Base-by-base conservation (phyloP, 768 basidiomycete species). In the Terana coerulea region DNA sequence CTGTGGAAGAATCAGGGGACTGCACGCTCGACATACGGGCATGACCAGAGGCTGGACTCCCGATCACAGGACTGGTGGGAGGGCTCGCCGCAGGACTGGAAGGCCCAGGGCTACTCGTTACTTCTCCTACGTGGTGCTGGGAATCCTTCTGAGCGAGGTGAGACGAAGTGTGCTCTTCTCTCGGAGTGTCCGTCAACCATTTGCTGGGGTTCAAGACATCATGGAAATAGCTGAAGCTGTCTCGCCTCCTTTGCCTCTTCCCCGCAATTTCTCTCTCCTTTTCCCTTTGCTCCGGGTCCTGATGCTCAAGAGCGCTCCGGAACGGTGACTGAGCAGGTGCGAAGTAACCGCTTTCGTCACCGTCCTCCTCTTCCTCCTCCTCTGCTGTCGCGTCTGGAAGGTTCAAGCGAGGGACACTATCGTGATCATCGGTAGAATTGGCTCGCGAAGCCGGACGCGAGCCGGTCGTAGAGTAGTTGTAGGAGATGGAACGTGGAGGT, bases 401-500 rank as follows among this genome's bases (percentile, higher is more conserved):
- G 19, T 15, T 17, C 17, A 44, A 29, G 35, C 28, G 42, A 9
- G 15, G 40, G 41, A 6, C 61, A 52, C 59, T 61, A 2, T 67
- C 41, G 55, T 53, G 56, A 21, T 53, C 55, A 15, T 55, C 54
- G 26, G 45, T 22, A 15, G 59, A 61, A 24, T 50, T 52, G 11
- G 53, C 47, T 0, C 55, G 53, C 5, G 58, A 61, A n/a, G 54
- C 22, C 39, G 54, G 15, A 36, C 37, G 43, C 47, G 53, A 19
- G 61, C 61, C 67, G 1, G 80, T 71, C 28, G 76, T 67, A 7
- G 80, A 75, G 59, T 84, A 83, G 25, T 77, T 76, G 61, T 80
- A 85, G 2, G 85, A 86, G 24, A 88, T 70, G 0, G 87, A 86
- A 34, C 87, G 76, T 3, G 87, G 88, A 28, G 86, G 85, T 11